Evolutionary conservation across 1,139 yeast species (phyloP), one percentile per base, ranked within the genome.

Genomic region (Yamadazyma atmosphaerica): DNA sequence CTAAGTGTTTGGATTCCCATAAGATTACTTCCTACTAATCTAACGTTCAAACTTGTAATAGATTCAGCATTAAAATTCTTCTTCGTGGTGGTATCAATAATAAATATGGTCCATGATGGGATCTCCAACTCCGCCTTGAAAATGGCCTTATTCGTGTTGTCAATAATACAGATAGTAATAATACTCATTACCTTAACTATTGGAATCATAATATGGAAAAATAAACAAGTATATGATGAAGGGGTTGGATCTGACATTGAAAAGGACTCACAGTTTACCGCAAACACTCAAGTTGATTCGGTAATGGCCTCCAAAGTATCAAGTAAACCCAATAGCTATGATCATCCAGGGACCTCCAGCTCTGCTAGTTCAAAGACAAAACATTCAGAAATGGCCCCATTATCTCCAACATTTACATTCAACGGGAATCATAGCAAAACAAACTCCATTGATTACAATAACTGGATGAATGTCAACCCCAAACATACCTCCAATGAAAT

Each of bases 391-490:
- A n/a, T n/a, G n/a, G n/a, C n/a, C n/a, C n/a, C n/a, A n/a, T n/a
- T n/a, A n/a, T n/a, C n/a, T n/a, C n/a, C n/a, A n/a, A n/a, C n/a
- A n/a, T n/a, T n/a, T n/a, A n/a, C n/a, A n/a, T n/a, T n/a, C n/a
- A n/a, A 26, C n/a, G 27, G 27, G 13, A 6, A 5, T 24, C 17
- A 25, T 10, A 10, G n/a, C 17, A 32, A 37, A 15, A 19, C 35
- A 8, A 27, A 33, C 2, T 36, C 41, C 5, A 19, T 38, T n/a
- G 42, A 46, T 15, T 29, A 35, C 28, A 39, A 39, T 13, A 47
- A 48, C 30, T 48, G 52, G 52, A 48, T 48, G 52, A 44, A 38
- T 14, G 38, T 42, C 9, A 33, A 26, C 13, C 40, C 42, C 11
- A 21, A 31, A n/a, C 21, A 29, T 28, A 37, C 42, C 18, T 40